A percentile compares a stretch with the other conserved stretches of the same genome.
Conservation (phyloP, 2,329 filamentous ascomycete genomes). For the Xylariaceae sp. region DNA sequence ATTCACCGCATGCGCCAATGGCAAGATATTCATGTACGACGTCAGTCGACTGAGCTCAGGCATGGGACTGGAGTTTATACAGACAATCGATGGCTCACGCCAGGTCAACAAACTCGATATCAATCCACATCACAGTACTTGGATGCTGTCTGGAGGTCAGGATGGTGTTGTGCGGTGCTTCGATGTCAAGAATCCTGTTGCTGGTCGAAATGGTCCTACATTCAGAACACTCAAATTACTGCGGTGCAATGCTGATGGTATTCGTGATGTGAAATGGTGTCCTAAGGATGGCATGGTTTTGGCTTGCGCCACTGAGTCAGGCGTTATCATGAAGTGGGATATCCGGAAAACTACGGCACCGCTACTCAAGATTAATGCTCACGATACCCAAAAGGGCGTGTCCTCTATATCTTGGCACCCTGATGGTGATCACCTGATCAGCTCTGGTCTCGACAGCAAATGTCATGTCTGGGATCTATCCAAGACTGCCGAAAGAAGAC, state of each 20-base stretch:
- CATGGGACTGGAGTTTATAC: slow-evolving; percentile 48
- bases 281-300: slow-evolving; percentile 58
- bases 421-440: slow-evolving; percentile 62
- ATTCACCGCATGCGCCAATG: slow-evolving; percentile 60
- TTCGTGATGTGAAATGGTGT: slow-evolving; percentile 63
- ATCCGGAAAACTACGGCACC: slow-evolving; percentile 50
- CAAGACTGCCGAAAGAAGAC: slow-evolving; percentile 54
- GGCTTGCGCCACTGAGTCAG: slow-evolving; percentile 60
- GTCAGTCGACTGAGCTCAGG: slow-evolving; percentile 44
- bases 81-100: slow-evolving; percentile 57
- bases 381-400: slow-evolving; percentile 50
- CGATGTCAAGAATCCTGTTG: slow-evolving; percentile 47
- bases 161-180: slow-evolving; percentile 61
- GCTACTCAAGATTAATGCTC: slow-evolving; percentile 55
- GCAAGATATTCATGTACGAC: slow-evolving; percentile 63
- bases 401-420: slow-evolving; percentile 63
- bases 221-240: slow-evolving; percentile 45
- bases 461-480: slow-evolving; percentile 65
- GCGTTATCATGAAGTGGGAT: slow-evolving; percentile 61
- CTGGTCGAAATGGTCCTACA: slow-evolving; percentile 45
- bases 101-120: slow-evolving; percentile 62
- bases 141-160: slow-evolving; percentile 58
- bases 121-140: slow-evolving; percentile 54
- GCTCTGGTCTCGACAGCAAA: slow-evolving; percentile 57
- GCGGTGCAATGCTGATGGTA: slow-evolving; percentile 50